Conservation (phyloP, 2,329 filamentous ascomycete species). For the Septoria petroselini region DNA sequence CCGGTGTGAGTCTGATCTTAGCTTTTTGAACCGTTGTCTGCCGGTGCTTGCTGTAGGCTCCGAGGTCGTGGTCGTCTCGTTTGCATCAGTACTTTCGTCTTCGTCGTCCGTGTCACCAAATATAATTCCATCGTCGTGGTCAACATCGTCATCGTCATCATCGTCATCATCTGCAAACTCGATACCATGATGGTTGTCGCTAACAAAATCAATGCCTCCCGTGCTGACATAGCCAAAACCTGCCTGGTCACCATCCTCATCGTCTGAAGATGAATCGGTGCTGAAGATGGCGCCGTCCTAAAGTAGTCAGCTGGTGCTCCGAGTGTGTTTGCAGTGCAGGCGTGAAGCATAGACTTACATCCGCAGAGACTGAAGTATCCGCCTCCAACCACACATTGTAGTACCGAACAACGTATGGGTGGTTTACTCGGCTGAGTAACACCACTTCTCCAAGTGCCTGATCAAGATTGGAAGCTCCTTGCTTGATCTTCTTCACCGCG, state of each 20-base stretch:
- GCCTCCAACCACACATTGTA: constrained; percentile 95
- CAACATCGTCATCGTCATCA: constrained; percentile 53
- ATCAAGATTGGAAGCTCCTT: constrained; percentile 67
- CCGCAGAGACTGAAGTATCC: constrained; percentile 32
- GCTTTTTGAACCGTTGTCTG: constrained; percentile 38
- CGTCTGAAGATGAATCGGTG: constrained; percentile 1
- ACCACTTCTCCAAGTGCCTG: constrained; percentile 83
- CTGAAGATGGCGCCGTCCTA: constrained; percentile 5
- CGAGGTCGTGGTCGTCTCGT: constrained; percentile 32
- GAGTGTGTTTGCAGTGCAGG: too few species aligned
- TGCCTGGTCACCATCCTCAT: constrained; percentile 55
- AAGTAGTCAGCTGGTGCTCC: not conserved
- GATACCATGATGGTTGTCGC: constrained; percentile 73
- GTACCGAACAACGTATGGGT: constrained; percentile 84
- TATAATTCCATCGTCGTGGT: constrained; percentile 41
- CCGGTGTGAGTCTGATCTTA: constrained; percentile 48
- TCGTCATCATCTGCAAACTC: constrained; percentile 66
- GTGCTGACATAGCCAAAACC: constrained; percentile 64
- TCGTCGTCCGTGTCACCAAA: constrained; percentile 39
- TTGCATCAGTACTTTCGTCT: constrained; percentile 24
- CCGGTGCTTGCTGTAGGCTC: constrained; percentile 6
- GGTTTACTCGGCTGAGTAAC: constrained; percentile 85
- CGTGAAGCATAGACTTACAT: constrained; percentile 36
- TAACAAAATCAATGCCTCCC: constrained; percentile 87
- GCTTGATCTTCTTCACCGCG: constrained; percentile 93